Evolutionary conservation across 1,284 basidiomycete genomes (phyloP), one percentile per base, ranked within the genome.

Genomic region (Golubevia pallescens): DNA sequence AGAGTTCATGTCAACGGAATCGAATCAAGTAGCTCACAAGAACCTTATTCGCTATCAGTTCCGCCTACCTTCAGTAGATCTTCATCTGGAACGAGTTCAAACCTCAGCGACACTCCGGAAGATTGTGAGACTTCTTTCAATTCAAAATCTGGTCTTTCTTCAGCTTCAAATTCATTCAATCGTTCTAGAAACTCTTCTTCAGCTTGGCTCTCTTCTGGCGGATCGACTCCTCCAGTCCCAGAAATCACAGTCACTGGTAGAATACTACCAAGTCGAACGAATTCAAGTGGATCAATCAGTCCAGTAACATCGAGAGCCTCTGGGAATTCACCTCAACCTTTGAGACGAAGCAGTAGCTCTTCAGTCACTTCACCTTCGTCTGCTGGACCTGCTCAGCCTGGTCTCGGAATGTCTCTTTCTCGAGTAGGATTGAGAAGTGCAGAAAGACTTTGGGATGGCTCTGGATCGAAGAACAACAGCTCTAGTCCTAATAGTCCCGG

Each of bases 371-470:
- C 28, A 28, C 28, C 28, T 28, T 28, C 28, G 28, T 51, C 58
- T 4, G 61, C 63, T 24, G 21, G 66, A 8, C 61, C 67, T 20
- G 67, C 62, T 19, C 53, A 55, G 1, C 60, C 68, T n/a, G 73
- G 73, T 3, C 61, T 75, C 7, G 73, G 73, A 0, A 70, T 75
- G 61, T 67, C 66, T 24, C 57, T 75, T 5, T 69, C 58, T 48
- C 62, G 71, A 2, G 73, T 75, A 19, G 73, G 73, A 0, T 54
- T 75, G 52, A 53, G 73, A 14, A 73, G 68, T 21, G 62, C 68
- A 4, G 73, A 75, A 10, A 56, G 66, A 2, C 57, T 75, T 51
- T 75, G 73, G 73, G 73, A 75, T 14, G 42, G 42, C 42, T 48
- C 42, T 13, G 42, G 42, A 10, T 48, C 42, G 42, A 48, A 48